These are phyloP conservation scores for Colletotrichum chlorophyti DNA, from an alignment of 2,329 filamentous ascomycete genomes.

Conservation along the genomic window DNA sequence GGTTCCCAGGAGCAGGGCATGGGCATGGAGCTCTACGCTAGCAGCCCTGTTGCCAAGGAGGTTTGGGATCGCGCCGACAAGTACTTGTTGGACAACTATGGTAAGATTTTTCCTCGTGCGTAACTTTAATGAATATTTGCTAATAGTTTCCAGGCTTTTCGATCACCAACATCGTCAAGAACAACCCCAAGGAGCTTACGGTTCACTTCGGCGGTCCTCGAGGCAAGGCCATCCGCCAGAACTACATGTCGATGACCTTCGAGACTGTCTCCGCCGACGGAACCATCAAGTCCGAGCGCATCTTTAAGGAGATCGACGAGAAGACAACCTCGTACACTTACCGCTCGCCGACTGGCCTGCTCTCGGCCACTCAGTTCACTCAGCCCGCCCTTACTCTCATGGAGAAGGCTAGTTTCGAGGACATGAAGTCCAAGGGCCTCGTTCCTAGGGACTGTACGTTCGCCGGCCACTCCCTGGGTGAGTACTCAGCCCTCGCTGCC, in stretches of 20 bases:
- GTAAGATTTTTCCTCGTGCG: constrained; percentile 57
- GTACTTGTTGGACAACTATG: constrained; percentile 98
- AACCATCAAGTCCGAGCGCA: constrained; percentile 95
- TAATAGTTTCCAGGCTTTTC: constrained; percentile 72
- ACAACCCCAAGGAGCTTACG: constrained; percentile 98
- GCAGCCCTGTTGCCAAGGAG: constrained; percentile 91
- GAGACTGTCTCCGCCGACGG: constrained; percentile 96
- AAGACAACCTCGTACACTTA: constrained; percentile 96
- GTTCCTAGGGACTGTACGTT: constrained; percentile 97
- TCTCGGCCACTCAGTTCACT: constrained; percentile 98
- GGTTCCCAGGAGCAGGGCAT: constrained; percentile 99
- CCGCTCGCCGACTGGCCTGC: constrained; percentile 88
- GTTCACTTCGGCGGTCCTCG: constrained; percentile 97
- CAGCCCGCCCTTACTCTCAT: constrained; percentile 96
- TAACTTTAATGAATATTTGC: not conserved
- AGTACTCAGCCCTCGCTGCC: constrained; percentile 96
- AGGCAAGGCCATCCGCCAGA: constrained; percentile 96
- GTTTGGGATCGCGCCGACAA: constrained; percentile 98
- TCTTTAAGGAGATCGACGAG: constrained; percentile 98
- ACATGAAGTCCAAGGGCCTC: constrained; percentile 97
- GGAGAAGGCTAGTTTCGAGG: constrained; percentile 99
- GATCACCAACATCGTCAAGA: constrained; percentile 98
- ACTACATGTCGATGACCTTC: constrained; percentile 99
- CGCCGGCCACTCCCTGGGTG: constrained; percentile 95
- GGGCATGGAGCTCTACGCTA: constrained; percentile 98